Percentiles rank a stretch among this genome's conserved stretches.
Evolutionary conservation across 2,329 filamentous ascomycete genomes (phyloP).

Genomic region (Sarocladium strictum): DNA sequence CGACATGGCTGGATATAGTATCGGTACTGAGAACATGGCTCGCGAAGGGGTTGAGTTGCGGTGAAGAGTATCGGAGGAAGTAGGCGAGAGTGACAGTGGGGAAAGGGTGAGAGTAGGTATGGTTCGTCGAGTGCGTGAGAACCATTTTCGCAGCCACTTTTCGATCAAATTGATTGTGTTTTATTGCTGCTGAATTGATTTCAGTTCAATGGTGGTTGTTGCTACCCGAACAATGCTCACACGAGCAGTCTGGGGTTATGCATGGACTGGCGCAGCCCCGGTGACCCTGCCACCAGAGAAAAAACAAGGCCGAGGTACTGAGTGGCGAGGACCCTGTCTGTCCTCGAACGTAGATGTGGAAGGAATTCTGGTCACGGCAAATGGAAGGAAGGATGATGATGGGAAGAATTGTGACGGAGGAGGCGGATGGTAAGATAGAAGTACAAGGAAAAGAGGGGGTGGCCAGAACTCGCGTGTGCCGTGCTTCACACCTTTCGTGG

Average conservation of each 20-base stretch:
- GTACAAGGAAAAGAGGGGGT: not conserved
- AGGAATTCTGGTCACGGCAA: not conserved
- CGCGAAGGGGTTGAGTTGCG: constrained; percentile 69
- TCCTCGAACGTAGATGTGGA: not conserved
- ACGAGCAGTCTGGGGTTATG: not conserved
- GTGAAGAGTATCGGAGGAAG: constrained; percentile 77
- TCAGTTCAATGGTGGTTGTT: not conserved
- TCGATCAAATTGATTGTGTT: not conserved
- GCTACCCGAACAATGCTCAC: constrained; percentile 1
- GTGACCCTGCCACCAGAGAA: constrained; percentile 7
- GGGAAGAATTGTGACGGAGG: not conserved
- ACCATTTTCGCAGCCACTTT: constrained; percentile 42
- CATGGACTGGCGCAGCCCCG: constrained; percentile 2
- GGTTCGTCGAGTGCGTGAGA: constrained; percentile 59
- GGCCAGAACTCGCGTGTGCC: constrained; percentile 8
- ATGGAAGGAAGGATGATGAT: not conserved
- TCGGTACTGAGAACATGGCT: constrained; percentile 79
- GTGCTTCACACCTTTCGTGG: constrained; percentile 8
- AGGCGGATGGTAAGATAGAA: not conserved
- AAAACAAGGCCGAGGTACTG: not conserved
- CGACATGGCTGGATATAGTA: constrained; percentile 69
- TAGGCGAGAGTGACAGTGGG: constrained; percentile 82
- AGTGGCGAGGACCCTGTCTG: not conserved
- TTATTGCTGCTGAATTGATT: not conserved
- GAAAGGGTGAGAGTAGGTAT: constrained; percentile 75